Conservation (phyloP, 129 eudicot genomes). For the Smallanthus sonchifolius region DNA sequence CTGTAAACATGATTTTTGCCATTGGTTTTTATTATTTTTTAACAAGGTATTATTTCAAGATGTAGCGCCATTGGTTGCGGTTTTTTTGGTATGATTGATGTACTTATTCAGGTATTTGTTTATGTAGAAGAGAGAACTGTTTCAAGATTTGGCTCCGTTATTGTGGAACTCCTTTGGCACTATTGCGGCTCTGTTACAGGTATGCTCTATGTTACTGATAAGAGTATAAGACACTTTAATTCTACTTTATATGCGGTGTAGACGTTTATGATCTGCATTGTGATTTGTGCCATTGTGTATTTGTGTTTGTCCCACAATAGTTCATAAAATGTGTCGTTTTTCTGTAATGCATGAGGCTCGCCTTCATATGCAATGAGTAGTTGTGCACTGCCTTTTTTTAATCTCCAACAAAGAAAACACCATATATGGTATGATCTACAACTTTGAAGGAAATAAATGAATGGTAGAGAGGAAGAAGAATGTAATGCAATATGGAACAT, state of each 20-base stretch:
- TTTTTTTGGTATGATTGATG: conserved; percentile 32
- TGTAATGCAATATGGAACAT: conserved; percentile 6
- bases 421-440: background rate
- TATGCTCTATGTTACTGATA: background rate
- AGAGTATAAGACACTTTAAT: background rate
- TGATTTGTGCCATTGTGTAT: too few relatives aligned
- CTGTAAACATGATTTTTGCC: conserved; percentile 21
- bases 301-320: background rate
- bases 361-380: background rate
- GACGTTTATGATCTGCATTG: background rate
- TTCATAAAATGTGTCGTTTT: background rate
- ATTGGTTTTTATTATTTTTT: conserved; percentile 5
- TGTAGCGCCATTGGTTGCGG: conserved; percentile 39
- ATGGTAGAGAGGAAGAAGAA: background rate
- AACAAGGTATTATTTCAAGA: conserved; percentile 37
- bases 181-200: conserved; percentile 14
- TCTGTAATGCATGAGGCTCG: background rate
- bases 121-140: conserved; percentile 67
- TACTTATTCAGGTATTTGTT: conserved; percentile 11
- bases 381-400: background rate
- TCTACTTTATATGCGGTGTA: background rate
- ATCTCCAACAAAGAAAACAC: background rate
- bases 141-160: conserved; percentile 13
- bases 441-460: background rate
- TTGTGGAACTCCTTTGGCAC: conserved; percentile 8